Percentiles rank a stretch among this genome's conserved stretches.
Evolutionary conservation across 257 asterid genomes (phyloP).

Genomic region (Solanum chmielewskii): DNA sequence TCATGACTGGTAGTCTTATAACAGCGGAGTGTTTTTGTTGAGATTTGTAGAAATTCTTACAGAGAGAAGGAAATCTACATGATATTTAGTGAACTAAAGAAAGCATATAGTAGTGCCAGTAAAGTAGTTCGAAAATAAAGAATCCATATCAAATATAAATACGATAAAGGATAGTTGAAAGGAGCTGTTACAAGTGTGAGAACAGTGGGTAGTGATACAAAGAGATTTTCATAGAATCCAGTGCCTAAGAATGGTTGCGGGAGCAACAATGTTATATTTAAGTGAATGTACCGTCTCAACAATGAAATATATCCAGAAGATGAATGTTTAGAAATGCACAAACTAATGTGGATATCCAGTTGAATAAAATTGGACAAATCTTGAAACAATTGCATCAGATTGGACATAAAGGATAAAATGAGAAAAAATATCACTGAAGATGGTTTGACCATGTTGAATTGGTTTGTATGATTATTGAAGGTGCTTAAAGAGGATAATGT

Average conservation of each 20-base stretch:
- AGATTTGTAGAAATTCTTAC: background rate
- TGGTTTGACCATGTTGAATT: background rate
- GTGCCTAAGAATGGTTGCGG: background rate
- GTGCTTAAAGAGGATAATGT: background rate
- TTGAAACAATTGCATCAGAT: background rate
- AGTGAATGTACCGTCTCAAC: background rate
- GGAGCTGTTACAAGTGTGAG: background rate
- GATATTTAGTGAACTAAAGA: background rate
- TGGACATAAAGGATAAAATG: background rate
- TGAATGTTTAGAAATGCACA: background rate
- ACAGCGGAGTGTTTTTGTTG: background rate
- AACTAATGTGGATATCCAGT: background rate
- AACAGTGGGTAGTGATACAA: background rate
- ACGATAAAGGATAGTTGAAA: background rate
- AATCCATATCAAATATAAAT: background rate
- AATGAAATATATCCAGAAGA: background rate
- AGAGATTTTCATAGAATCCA: background rate
- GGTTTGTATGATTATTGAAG: background rate
- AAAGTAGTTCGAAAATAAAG: background rate
- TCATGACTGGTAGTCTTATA: background rate
- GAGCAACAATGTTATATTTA: background rate
- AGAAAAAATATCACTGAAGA: background rate
- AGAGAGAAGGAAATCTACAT: background rate
- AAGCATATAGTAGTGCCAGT: background rate
- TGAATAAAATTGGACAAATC: background rate